Conservation (phyloP, 345 rosid species). For the Boechera divaricarpa region DNA sequence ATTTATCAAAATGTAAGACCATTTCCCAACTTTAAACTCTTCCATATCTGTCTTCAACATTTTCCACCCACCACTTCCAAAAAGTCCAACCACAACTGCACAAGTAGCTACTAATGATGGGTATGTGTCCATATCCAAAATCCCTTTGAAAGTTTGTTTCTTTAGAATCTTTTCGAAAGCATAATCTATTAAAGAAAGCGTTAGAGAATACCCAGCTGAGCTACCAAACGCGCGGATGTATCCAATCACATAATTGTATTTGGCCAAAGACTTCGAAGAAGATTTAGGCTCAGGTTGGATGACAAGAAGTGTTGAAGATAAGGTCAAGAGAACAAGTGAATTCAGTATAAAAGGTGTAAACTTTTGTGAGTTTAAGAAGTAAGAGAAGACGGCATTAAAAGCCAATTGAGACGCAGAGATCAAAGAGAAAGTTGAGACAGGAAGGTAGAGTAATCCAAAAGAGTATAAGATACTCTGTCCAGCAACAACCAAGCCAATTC, state of each 20-base stretch:
- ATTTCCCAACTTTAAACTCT: slow-evolving; percentile 49
- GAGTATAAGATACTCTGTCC: slow-evolving; percentile 33
- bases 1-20: slow-evolving; percentile 35
- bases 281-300: slow-evolving; percentile 30
- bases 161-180: slow-evolving; percentile 30
- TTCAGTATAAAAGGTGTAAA: slow-evolving; percentile 38
- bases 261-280: slow-evolving; percentile 2
- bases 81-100: slow-evolving; percentile 34
- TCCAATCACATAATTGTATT: slow-evolving; percentile 16
- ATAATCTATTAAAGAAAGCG: slow-evolving; percentile 38
- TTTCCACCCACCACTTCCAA: slow-evolving; percentile 39
- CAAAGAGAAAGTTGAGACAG: slow-evolving; percentile 44
- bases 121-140: slow-evolving; percentile 41
- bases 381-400: slow-evolving; percentile 40
- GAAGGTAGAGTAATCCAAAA: slow-evolving; percentile 43
- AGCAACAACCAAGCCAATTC: slow-evolving; percentile 37
- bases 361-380: slow-evolving; percentile 43
- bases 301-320: slow-evolving; percentile 43
- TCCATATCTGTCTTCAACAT: slow-evolving; percentile 33
- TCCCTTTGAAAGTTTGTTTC: slow-evolving; percentile 35
- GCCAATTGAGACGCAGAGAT: slow-evolving; percentile 42
- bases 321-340: slow-evolving; percentile 43
- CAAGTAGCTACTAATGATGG: slow-evolving; percentile 38
- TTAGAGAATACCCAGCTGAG: slow-evolving; percentile 36
- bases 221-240: slow-evolving; percentile 37